Conservation (phyloP, 208 protist genomes). For the Wallacemonas sp. region DNA sequence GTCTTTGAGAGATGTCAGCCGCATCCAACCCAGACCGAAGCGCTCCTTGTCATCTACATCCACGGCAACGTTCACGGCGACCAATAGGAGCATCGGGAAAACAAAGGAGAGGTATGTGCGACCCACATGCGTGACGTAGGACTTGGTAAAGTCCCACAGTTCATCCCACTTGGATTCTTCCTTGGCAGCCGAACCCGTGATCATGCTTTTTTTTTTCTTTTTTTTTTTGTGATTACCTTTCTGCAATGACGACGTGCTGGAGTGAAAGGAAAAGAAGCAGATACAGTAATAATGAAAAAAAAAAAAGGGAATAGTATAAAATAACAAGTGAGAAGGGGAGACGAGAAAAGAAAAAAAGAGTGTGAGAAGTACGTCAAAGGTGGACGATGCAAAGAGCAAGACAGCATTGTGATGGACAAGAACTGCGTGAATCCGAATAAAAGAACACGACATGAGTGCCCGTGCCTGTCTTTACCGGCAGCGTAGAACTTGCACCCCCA, state of each 20-base stretch:
- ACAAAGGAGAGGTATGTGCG: constrained; percentile 55
- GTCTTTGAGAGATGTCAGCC: constrained; percentile 55
- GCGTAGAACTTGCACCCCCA: too few relatives aligned
- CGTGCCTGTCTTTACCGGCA: too few relatives aligned
- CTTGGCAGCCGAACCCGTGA: constrained; percentile 14
- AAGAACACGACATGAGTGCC: too few relatives aligned
- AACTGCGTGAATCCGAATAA: too few relatives aligned
- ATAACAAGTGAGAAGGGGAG: constrained; percentile 10
- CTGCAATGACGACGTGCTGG: too few relatives aligned
- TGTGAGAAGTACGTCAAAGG: neutral
- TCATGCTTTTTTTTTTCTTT: constrained; percentile 16
- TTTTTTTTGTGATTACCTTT: too few relatives aligned
- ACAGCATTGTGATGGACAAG: too few relatives aligned
- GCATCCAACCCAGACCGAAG: constrained; percentile 80
- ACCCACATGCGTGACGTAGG: constrained; percentile 48
- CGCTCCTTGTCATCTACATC: constrained; percentile 67
- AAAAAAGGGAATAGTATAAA: too few relatives aligned
- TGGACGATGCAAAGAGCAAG: too few relatives aligned
- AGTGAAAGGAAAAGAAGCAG: too few relatives aligned
- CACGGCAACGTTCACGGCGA: constrained; percentile 53
- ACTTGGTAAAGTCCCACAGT: constrained; percentile 51
- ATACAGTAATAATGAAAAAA: too few relatives aligned
- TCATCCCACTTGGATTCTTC: constrained; percentile 13
- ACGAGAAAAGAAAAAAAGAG: constrained; percentile 16
- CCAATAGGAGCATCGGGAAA: constrained; percentile 45